Evolutionary conservation across 1,284 basidiomycete species (phyloP).

Genomic region (Chalciporus sp.): DNA sequence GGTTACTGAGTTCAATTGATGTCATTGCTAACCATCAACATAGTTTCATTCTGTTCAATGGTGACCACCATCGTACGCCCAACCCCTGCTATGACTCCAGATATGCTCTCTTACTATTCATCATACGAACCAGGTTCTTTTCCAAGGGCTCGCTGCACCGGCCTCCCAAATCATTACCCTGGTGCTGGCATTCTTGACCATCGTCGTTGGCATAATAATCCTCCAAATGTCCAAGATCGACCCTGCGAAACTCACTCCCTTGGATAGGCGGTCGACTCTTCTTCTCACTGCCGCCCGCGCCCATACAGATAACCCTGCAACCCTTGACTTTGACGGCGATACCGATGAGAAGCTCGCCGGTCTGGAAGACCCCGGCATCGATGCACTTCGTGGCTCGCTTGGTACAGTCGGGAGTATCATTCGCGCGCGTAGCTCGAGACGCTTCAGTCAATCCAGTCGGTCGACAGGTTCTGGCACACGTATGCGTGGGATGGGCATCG

Average conservation of each 20-base stretch:
- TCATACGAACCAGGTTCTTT: constrained; percentile 65
- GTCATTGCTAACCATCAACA: constrained; percentile 17
- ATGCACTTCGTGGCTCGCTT: constrained; percentile 86
- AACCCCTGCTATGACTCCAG: constrained; percentile 8
- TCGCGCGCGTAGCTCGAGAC: constrained; percentile 70
- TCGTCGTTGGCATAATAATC: constrained; percentile 89
- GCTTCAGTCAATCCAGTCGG: constrained; percentile 61
- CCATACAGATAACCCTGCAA: constrained; percentile 52
- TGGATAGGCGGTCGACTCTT: constrained; percentile 85
- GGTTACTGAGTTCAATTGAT: background rate
- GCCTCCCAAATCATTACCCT: constrained; percentile 83
- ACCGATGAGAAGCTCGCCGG: constrained; percentile 57
- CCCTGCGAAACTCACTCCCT: constrained; percentile 67
- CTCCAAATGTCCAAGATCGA: constrained; percentile 97
- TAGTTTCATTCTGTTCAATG: constrained; percentile 73
- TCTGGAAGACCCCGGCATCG: constrained; percentile 83
- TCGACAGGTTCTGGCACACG: constrained; percentile 35
- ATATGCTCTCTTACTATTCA: background rate
- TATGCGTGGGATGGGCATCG: constrained; percentile 27
- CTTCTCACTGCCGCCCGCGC: constrained; percentile 76
- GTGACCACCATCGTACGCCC: constrained; percentile 75
- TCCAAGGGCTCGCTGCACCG: constrained; percentile 86
- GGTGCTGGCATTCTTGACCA: constrained; percentile 88
- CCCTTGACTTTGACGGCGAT: constrained; percentile 23
- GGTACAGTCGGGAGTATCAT: constrained; percentile 89